Evolutionary conservation across 352 stramenopile genomes (phyloP).

Genomic region (Globisporangium splendens): DNA sequence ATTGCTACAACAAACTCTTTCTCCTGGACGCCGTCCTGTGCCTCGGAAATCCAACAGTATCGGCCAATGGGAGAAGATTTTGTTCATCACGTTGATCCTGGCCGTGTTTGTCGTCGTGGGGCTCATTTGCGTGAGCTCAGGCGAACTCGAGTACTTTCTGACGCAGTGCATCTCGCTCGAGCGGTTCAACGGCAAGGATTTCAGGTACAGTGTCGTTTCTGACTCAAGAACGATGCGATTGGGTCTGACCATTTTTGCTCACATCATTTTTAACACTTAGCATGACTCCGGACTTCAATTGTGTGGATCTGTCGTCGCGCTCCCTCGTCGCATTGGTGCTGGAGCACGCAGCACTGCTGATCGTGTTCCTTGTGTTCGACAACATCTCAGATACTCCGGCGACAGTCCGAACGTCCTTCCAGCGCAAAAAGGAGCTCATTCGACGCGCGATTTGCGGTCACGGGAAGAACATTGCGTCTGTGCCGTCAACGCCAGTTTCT

Average conservation of each 20-base stretch:
- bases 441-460: slow-evolving; percentile 78
- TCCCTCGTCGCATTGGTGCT: slow-evolving; percentile 78
- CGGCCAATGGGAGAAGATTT: slow-evolving; percentile 84
- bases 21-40: slow-evolving; percentile 62
- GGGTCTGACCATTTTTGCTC: background rate
- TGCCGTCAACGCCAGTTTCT: slow-evolving; percentile 14
- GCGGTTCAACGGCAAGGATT: slow-evolving; percentile 77
- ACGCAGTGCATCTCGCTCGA: slow-evolving; percentile 65
- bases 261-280: slow-evolving; percentile 18
- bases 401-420: slow-evolving; percentile 73
- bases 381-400: slow-evolving; percentile 78
- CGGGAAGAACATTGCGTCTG: slow-evolving; percentile 29
- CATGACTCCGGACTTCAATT: slow-evolving; percentile 83
- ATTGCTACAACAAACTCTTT: slow-evolving; percentile 82
- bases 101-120: slow-evolving; percentile 82
- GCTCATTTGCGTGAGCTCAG: slow-evolving; percentile 81
- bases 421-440: slow-evolving; percentile 85
- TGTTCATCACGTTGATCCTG: slow-evolving; percentile 80
- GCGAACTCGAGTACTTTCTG: slow-evolving; percentile 82
- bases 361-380: slow-evolving; percentile 78
- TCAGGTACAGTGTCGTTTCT: slow-evolving; percentile 41
- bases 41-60: slow-evolving; percentile 83
- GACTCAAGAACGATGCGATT: no score
- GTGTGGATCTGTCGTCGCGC: slow-evolving; percentile 66
- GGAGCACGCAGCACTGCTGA: slow-evolving; percentile 65